Base-by-base conservation (phyloP, 768 basidiomycete genomes). In the Crucibulum laeve region DNA sequence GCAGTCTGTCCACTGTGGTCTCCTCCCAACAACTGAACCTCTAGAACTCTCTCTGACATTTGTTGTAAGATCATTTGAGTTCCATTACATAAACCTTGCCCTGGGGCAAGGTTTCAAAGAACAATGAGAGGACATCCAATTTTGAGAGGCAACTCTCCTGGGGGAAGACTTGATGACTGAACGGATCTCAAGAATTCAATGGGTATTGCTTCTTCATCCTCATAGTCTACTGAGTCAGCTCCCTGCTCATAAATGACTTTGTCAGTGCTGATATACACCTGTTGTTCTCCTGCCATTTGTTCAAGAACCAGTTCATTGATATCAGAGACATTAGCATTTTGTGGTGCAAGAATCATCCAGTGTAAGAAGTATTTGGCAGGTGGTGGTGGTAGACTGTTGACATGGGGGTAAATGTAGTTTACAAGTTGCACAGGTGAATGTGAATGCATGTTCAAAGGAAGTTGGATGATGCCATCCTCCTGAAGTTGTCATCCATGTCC, bases 401-500 rank as follows among this genome's bases (percentile, higher is more conserved):
- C 19, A 5, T 37, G 3, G 10, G 35, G 35, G 19, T 37, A 37
- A 2, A 37, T 21, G 10, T n/a, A 13, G 2, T n/a, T 10, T 3
- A 37, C 19, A 4, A 37, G 35, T 3, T 13, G 11, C 10, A n/a
- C 35, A 3, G 19, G 3, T 10, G 14, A n/a, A 19, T 37, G 11
- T 7, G 11, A 10, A 5, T 2, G 2, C 2, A 37, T 10, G 10
- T 37, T 3, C 3, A 3, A 2, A n/a, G 49, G 49, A 22, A 50
- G 44, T 3, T 46, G 48, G 2, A 25, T 38, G 13, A 17, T 37
- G 18, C 43, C 44, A 15, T 42, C 40, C 3, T 40, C 40, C 13
- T 34, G 41, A n/a, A 39, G 42, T 18, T 44, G 25, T 3, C 36
- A 18, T 13, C 51, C 56, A 40, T 55, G 49, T 0, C 57, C 55